phyloP scores from a whole-genome alignment of 306 rosid species.

The Calophaca sinica region DNA sequence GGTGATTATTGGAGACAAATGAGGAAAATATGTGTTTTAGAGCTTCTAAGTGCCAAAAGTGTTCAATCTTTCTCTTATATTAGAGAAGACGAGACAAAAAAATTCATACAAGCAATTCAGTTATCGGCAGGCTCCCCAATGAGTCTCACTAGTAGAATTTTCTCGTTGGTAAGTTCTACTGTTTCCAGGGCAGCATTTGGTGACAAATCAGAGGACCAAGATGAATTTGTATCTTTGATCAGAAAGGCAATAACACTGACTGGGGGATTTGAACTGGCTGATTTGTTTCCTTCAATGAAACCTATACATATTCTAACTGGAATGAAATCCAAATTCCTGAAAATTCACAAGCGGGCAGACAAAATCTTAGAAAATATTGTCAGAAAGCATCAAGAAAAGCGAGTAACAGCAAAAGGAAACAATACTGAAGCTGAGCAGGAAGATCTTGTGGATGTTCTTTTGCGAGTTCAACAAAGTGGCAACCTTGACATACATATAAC shows the following conservation, averaged over 20 bases:
- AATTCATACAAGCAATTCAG: neutral
- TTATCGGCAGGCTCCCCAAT: neutral
- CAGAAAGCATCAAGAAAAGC: neutral
- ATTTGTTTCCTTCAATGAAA: slow-evolving; percentile 39
- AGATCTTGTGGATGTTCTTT: slow-evolving; percentile 39
- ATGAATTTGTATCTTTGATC: neutral
- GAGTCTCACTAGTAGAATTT: slow-evolving; percentile 26
- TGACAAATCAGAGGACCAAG: neutral
- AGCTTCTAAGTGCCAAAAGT: slow-evolving; percentile 17
- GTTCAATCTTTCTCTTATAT: slow-evolving; percentile 23
- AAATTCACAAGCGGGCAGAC: slow-evolving; percentile 1
- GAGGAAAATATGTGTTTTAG: slow-evolving; percentile 12
- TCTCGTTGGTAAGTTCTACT: neutral
- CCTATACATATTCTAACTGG: neutral
- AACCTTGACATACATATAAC: neutral
- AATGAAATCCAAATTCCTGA: neutral
- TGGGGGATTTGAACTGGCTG: slow-evolving; percentile 10
- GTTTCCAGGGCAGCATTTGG: slow-evolving; percentile 9
- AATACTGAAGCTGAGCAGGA: neutral
- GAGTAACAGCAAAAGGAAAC: no score
- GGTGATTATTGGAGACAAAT: slow-evolving; percentile 24
- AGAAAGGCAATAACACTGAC: neutral
- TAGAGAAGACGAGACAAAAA: neutral
- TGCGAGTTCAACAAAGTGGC: slow-evolving; percentile 29
- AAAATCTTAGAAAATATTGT: neutral